A percentile compares a stretch with the other conserved stretches of the same genome.
phyloP scores from a whole-genome alignment of 352 stramenopile species.

The Pythium dissimile region DNA sequence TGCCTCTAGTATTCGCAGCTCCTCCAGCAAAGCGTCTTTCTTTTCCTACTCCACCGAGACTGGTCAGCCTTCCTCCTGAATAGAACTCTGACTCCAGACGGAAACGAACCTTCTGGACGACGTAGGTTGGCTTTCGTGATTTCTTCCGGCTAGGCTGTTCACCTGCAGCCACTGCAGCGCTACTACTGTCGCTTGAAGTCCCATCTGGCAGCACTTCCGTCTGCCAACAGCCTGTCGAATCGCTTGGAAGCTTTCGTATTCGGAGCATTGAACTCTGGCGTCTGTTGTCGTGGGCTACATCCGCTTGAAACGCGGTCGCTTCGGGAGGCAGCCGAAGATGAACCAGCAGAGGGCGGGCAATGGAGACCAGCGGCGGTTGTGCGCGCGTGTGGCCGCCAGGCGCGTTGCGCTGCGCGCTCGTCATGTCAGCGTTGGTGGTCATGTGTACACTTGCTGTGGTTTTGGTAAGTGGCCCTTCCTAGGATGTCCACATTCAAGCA shows the following conservation, averaged over 20 bases:
- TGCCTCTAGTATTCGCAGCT: background rate
- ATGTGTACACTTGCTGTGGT: no score
- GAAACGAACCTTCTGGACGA: constrained; percentile 6
- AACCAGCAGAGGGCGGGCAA: background rate
- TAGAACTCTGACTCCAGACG: no score
- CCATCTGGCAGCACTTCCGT: background rate
- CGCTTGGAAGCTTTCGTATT: background rate
- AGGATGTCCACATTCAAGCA: no score
- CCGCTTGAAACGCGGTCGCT: background rate
- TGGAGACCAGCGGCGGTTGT: background rate
- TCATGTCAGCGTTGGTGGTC: no score
- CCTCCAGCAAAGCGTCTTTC: constrained; percentile 5
- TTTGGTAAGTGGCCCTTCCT: no score
- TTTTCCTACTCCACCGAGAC: constrained; percentile 4
- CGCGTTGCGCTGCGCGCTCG: background rate
- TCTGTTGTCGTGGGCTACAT: no score
- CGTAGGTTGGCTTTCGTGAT: constrained; percentile 7
- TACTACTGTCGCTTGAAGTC: background rate
- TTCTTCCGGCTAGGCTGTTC: background rate
- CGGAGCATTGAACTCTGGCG: background rate
- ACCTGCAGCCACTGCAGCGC: background rate
- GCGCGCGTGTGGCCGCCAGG: background rate
- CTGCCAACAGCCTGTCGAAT: background rate
- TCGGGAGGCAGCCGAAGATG: background rate
- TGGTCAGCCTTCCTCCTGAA: background rate